These are phyloP conservation scores for Margaritispora aquatica DNA, from an alignment of 495 filamentous ascomycete genomes.

Conservation along the genomic window DNA sequence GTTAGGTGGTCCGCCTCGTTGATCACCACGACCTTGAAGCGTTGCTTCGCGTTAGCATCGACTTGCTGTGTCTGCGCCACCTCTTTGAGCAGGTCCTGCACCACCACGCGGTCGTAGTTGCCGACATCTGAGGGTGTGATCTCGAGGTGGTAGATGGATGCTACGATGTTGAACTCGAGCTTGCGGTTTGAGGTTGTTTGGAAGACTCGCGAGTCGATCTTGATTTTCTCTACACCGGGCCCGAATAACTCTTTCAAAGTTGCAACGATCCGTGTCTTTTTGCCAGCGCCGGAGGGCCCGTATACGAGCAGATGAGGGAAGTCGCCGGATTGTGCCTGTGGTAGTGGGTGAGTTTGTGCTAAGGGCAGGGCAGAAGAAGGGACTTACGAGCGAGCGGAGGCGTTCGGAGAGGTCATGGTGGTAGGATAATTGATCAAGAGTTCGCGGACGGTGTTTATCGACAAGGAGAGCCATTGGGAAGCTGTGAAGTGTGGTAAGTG, in stretches of 20 bases:
- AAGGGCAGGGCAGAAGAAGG: not conserved
- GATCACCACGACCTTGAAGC: slow-evolving; percentile 98
- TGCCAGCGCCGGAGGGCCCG: slow-evolving; percentile 91
- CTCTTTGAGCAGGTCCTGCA: slow-evolving; percentile 95
- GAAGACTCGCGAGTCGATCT: slow-evolving; percentile 93
- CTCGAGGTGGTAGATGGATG: slow-evolving; percentile 93
- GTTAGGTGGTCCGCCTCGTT: slow-evolving; percentile 98
- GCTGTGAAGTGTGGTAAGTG: not conserved
- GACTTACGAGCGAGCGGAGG: slow-evolving; percentile 74
- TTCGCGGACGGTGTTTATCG: slow-evolving; percentile 88
- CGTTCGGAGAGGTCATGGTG: slow-evolving; percentile 84
- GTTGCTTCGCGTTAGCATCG: slow-evolving; percentile 77
- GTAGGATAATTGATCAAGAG: slow-evolving; percentile 80
- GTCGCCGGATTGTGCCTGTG: slow-evolving; percentile 87
- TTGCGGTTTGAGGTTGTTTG: slow-evolving; percentile 93
- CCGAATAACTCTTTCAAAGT: slow-evolving; percentile 90
- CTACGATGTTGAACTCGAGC: slow-evolving; percentile 96
- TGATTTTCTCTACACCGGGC: slow-evolving; percentile 92
- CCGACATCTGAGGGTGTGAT: slow-evolving; percentile 98
- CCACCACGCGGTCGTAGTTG: slow-evolving; percentile 87
- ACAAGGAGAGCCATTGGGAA: slow-evolving; percentile 66
- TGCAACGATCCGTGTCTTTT: slow-evolving; percentile 94
- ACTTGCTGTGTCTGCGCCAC: slow-evolving; percentile 98
- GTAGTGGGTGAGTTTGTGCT: slow-evolving; percentile 10
- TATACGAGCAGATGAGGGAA: slow-evolving; percentile 97